Conservation (phyloP, 768 basidiomycete species). For the Termitomyces eurrhizus region DNA sequence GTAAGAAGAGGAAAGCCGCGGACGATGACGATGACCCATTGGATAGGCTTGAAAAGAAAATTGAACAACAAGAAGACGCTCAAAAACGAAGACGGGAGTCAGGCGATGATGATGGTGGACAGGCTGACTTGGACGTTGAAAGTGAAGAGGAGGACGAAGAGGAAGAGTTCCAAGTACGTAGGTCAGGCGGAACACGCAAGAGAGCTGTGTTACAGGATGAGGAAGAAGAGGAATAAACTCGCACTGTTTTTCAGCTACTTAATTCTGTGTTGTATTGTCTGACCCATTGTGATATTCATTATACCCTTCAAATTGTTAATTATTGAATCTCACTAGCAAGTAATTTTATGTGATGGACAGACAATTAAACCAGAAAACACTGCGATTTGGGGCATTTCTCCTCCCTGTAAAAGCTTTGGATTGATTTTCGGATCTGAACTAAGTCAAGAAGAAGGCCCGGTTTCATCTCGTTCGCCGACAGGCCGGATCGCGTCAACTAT, state of each 20-base stretch:
- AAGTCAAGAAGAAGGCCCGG: conserved; percentile 30
- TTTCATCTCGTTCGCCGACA: conserved; percentile 53
- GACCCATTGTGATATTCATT: neutral
- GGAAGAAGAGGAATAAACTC: conserved; percentile 45
- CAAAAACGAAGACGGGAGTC: conserved; percentile 38
- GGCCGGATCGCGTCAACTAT: conserved; percentile 74
- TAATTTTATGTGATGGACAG: neutral
- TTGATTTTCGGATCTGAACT: neutral
- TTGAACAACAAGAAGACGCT: conserved; percentile 56
- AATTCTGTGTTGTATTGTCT: neutral
- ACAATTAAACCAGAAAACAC: too few relatives aligned
- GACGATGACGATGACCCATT: conserved; percentile 46
- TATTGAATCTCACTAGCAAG: neutral
- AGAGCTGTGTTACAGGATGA: conserved; percentile 61
- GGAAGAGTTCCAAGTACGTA: conserved; percentile 65
- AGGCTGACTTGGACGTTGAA: conserved; percentile 25
- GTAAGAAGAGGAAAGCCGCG: conserved; percentile 32
- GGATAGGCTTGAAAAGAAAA: conserved; percentile 69
- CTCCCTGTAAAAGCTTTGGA: neutral
- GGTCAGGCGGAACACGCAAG: conserved; percentile 50
- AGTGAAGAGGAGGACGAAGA: conserved; percentile 49
- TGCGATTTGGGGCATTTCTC: neutral
- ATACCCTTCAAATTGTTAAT: neutral
- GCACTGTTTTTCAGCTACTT: neutral
- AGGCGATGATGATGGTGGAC: conserved; percentile 27